phyloP scores from a whole-genome alignment of 208 protist genomes.

The Acanthamoeba culbertsoni region DNA sequence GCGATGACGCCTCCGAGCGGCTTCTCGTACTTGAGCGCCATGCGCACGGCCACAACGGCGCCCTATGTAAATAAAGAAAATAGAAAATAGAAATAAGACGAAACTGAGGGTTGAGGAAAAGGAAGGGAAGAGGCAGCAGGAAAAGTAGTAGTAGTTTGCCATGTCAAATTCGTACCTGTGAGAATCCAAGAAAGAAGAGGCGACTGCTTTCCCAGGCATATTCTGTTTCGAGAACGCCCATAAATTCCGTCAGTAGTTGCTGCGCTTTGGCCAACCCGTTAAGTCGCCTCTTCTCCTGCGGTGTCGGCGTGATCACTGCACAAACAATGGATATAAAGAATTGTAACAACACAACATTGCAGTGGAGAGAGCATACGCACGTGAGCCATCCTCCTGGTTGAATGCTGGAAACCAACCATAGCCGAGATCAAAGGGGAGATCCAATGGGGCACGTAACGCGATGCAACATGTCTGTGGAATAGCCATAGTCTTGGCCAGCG shows the following conservation, averaged over 20 bases:
- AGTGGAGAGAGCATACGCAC: neutral
- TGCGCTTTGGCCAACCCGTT: neutral
- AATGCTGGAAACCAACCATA: slow-evolving; percentile 19
- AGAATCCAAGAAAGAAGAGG: slow-evolving; percentile 36
- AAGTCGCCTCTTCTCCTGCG: neutral
- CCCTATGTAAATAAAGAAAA: neutral
- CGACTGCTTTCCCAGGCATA: neutral
- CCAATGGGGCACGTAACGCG: neutral
- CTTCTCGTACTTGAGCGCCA: neutral
- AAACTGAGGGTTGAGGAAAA: neutral
- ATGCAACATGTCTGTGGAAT: slow-evolving; percentile 28
- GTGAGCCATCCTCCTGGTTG: slow-evolving; percentile 38
- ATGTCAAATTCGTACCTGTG: too few species aligned
- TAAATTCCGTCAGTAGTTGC: neutral
- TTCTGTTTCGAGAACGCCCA: neutral
- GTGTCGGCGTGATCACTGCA: neutral
- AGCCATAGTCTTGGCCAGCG: slow-evolving; percentile 6
- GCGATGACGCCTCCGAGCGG: neutral
- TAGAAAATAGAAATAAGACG: neutral
- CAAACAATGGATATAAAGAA: neutral
- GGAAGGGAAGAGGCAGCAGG: neutral
- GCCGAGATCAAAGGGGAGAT: slow-evolving; percentile 8
- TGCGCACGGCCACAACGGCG: neutral
- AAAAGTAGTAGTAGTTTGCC: too few species aligned
- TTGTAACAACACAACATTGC: too few species aligned